phyloP scores from a whole-genome alignment of 2,329 filamentous ascomycete species.

The Trichoderma lentiforme region DNA sequence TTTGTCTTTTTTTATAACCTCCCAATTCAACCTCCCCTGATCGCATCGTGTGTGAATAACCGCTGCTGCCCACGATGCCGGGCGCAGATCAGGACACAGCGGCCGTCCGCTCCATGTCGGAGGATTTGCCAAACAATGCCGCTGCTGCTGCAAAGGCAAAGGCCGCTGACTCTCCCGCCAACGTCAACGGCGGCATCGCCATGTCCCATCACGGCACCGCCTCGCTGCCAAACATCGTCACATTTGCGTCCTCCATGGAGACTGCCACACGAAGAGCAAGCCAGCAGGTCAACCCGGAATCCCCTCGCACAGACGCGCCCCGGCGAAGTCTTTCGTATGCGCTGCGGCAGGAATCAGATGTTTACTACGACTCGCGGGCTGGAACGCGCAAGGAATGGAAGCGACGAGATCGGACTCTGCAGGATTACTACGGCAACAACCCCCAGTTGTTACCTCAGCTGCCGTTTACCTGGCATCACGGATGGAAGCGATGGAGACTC shows the following conservation, averaged over 20 bases:
- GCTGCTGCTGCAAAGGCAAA: not conserved
- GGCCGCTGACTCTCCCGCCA: not conserved
- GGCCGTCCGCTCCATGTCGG: not conserved
- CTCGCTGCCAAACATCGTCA: not conserved
- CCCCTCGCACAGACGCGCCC: constrained; percentile 21
- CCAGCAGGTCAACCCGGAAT: not conserved
- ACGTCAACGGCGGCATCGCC: not conserved
- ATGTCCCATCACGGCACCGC: not conserved
- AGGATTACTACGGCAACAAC: constrained; percentile 41
- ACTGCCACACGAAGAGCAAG: not conserved
- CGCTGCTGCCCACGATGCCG: constrained; percentile 1
- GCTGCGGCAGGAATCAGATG: constrained; percentile 32
- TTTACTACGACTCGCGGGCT: constrained; percentile 41
- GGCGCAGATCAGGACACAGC: not conserved
- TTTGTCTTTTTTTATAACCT: not conserved
- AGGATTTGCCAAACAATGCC: not conserved
- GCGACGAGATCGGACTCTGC: constrained; percentile 34
- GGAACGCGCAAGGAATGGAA: constrained; percentile 35
- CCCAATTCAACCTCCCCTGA: not conserved
- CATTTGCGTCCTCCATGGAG: not conserved
- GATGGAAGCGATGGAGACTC: constrained; percentile 41
- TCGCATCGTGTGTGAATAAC: not conserved
- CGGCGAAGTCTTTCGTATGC: constrained; percentile 37
- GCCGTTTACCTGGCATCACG: constrained; percentile 42
- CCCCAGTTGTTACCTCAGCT: constrained; percentile 38